Evolutionary conservation across 2,329 filamentous ascomycete genomes (phyloP).

Genomic region (Clonostachys chloroleuca): DNA sequence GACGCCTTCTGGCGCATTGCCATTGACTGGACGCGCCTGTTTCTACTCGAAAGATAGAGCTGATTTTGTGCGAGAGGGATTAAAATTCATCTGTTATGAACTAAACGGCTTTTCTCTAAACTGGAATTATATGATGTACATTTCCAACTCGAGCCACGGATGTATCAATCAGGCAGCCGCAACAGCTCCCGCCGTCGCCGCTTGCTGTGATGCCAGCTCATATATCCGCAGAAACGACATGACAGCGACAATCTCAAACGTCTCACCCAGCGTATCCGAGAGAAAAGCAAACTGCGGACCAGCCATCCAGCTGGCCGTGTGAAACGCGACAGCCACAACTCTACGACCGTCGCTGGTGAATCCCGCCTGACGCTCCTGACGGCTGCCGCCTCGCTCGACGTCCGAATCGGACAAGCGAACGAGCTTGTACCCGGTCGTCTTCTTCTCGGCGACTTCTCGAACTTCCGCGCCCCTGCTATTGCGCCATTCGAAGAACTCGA

Average conservation of each 20-base stretch:
- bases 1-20: no score
- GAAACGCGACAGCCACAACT: slow-evolving; percentile 7
- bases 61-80: no score
- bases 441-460: slow-evolving; percentile 2
- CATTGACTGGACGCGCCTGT: no score
- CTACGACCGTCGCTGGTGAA: slow-evolving; percentile 8
- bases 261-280: slow-evolving; percentile 6
- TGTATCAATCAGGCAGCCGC: not conserved
- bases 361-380: not conserved
- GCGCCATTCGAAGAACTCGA: slow-evolving; percentile 8
- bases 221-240: slow-evolving; percentile 1
- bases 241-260: slow-evolving; percentile 2
- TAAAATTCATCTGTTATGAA: no score
- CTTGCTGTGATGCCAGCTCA: not conserved
- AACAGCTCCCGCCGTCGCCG: not conserved
- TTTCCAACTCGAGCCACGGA: no score
- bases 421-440: slow-evolving; percentile 6
- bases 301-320: slow-evolving; percentile 5
- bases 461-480: slow-evolving; percentile 5
- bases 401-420: slow-evolving; percentile 2
- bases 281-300: slow-evolving; percentile 5
- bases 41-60: no score
- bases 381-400: not conserved
- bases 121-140: no score
- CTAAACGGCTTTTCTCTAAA: no score